Evolutionary conservation across 176 grass and related monocot genomes (phyloP).

Genomic region (Eragrostis nindensis): DNA sequence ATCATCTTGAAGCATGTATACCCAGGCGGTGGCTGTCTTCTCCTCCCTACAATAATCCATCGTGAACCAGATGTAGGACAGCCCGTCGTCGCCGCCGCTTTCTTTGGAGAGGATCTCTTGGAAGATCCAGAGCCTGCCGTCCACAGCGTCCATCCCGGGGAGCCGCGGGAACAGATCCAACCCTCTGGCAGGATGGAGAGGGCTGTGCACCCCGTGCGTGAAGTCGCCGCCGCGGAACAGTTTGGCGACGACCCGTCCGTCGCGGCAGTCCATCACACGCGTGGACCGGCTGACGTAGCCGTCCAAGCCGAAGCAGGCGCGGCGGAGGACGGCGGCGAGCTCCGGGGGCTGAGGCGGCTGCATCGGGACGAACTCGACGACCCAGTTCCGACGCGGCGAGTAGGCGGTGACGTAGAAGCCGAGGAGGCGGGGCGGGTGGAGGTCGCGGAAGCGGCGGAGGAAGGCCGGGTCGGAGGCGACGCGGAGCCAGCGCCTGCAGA

Average conservation of each 20-base stretch:
- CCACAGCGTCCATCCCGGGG: neutral
- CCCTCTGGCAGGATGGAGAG: neutral
- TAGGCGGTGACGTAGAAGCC: neutral
- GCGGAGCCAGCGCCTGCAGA: neutral
- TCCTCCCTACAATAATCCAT: neutral
- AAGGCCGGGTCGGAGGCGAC: neutral
- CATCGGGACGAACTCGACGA: neutral
- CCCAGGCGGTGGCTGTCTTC: neutral
- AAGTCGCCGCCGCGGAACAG: neutral
- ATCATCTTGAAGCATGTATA: neutral
- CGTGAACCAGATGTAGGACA: neutral
- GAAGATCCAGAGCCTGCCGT: neutral
- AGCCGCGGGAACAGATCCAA: neutral
- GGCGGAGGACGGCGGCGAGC: too few relatives aligned
- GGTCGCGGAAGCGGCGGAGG: neutral
- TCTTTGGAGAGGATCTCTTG: neutral
- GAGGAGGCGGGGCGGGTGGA: neutral
- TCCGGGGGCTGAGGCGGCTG: neutral
- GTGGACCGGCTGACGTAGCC: neutral
- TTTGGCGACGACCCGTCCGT: neutral
- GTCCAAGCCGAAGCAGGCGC: neutral
- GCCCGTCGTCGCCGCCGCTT: neutral
- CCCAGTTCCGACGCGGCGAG: neutral
- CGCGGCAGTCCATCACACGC: slow-evolving; percentile 9
- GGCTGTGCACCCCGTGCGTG: neutral